These are phyloP conservation scores for Ustilago hordei DNA, from an alignment of 1,284 basidiomycete species.

Conservation along the genomic window DNA sequence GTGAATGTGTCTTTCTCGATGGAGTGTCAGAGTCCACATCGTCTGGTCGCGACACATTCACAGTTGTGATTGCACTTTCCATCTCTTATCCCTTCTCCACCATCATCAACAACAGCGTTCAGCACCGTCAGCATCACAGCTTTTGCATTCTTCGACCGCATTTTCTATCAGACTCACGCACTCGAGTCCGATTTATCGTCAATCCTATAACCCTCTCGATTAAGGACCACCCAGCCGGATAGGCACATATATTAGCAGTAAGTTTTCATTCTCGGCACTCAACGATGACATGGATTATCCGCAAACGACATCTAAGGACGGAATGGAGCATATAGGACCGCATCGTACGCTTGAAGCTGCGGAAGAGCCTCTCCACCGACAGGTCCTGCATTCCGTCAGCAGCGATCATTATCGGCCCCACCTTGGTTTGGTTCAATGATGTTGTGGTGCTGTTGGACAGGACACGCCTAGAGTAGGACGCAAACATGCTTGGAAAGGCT, in stretches of 20 bases:
- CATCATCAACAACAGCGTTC: constrained; percentile 23
- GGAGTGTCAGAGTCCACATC: constrained; percentile 30
- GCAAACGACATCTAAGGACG: background rate
- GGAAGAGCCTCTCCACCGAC: background rate
- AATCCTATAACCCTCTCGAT: background rate
- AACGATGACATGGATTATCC: background rate
- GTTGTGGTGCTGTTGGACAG: no score
- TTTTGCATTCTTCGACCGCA: constrained; percentile 14
- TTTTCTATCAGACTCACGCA: background rate
- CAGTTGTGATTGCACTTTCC: background rate
- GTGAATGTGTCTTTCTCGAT: constrained; percentile 13
- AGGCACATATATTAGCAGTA: constrained; percentile 36
- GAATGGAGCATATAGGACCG: background rate
- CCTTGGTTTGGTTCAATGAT: no score
- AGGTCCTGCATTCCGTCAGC: background rate
- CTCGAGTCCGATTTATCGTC: background rate
- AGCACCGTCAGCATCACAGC: constrained; percentile 5
- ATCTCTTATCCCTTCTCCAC: constrained; percentile 20
- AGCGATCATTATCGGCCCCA: background rate
- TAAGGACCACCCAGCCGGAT: constrained; percentile 17
- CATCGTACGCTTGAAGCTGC: background rate
- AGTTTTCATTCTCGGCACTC: constrained; percentile 19
- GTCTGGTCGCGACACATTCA: constrained; percentile 17
- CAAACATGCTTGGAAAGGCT: no score
- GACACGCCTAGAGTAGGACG: no score